Percentiles rank a stretch among this genome's conserved stretches.
Evolutionary conservation across 768 basidiomycete species (phyloP).

Genomic region (Mycena kentingensis): DNA sequence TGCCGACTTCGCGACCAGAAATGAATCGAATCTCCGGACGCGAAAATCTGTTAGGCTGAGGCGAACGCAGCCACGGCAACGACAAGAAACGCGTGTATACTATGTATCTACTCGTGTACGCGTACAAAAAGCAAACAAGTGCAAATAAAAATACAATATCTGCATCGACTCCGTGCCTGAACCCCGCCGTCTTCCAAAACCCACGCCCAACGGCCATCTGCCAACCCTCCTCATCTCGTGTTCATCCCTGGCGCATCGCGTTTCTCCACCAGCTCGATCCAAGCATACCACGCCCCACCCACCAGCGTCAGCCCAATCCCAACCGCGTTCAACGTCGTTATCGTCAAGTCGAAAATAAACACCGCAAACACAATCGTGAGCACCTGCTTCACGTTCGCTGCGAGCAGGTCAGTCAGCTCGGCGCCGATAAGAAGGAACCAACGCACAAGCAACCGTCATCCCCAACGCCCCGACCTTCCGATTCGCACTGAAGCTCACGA

Average conservation of each 20-base stretch:
- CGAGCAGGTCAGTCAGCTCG: constrained; percentile 3
- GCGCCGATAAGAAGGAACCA: neutral
- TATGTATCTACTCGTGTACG: too few relatives aligned
- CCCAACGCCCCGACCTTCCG: constrained; percentile 84
- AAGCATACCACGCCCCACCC: constrained; percentile 84
- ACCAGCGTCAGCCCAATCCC: constrained; percentile 84
- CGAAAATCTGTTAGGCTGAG: too few relatives aligned
- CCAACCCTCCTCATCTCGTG: constrained; percentile 1
- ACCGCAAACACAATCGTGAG: constrained; percentile 87
- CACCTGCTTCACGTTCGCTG: constrained; percentile 92
- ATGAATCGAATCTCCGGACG: too few relatives aligned
- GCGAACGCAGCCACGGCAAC: too few relatives aligned
- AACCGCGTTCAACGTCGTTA: constrained; percentile 75
- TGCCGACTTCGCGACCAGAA: too few relatives aligned
- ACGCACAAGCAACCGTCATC: constrained; percentile 84
- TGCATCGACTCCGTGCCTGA: too few relatives aligned
- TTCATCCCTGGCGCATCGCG: constrained; percentile 6
- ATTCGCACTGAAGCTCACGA: constrained; percentile 96
- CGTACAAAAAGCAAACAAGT: too few relatives aligned
- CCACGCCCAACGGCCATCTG: too few relatives aligned
- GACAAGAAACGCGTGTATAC: too few relatives aligned
- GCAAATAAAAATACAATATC: too few relatives aligned
- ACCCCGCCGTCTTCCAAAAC: too few relatives aligned
- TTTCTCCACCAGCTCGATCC: constrained; percentile 62
- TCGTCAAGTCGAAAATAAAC: constrained; percentile 76